Percentiles rank a stretch among this genome's conserved stretches.
phyloP scores from a whole-genome alignment of 768 basidiomycete genomes.

The Tephrocybe sp. region DNA sequence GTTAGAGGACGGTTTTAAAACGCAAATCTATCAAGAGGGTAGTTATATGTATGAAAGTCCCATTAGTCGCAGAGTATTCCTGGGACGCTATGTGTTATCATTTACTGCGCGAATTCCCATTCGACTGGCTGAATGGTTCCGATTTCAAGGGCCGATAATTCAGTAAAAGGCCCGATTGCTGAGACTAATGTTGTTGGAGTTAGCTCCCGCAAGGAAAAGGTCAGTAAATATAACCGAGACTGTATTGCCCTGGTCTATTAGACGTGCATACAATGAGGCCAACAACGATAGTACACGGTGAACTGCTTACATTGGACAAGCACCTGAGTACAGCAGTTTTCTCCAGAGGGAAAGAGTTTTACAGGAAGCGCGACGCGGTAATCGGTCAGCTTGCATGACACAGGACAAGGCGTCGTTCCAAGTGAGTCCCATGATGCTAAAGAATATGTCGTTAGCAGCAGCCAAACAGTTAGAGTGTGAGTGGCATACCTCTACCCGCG shows the following conservation, averaged over 20 bases:
- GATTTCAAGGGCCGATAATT: constrained; percentile 10
- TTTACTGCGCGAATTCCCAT: constrained; percentile 1
- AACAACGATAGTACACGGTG: too few species aligned
- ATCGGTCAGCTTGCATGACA: background rate
- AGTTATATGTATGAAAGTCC: too few species aligned
- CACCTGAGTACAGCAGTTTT: background rate
- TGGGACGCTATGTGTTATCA: background rate
- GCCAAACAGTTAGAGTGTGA: background rate
- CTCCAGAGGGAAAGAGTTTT: background rate
- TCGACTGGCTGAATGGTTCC: constrained; percentile 13
- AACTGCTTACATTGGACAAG: constrained; percentile 6
- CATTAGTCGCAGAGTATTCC: too few species aligned
- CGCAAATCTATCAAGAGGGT: too few species aligned
- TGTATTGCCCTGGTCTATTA: constrained; percentile 2
- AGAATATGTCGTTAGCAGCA: background rate
- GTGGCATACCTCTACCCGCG: background rate
- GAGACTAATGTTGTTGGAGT: constrained; percentile 12
- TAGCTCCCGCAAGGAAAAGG: constrained; percentile 10
- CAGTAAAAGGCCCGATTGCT: constrained; percentile 15
- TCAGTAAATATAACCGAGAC: constrained; percentile 2
- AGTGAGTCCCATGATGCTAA: background rate
- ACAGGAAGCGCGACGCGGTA: background rate
- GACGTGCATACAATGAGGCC: too few species aligned
- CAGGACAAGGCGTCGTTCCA: background rate
- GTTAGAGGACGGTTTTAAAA: too few species aligned